These are phyloP conservation scores for Digitaria exilis DNA, from an alignment of 202 grass and related monocot genomes.

Conservation along the genomic window DNA sequence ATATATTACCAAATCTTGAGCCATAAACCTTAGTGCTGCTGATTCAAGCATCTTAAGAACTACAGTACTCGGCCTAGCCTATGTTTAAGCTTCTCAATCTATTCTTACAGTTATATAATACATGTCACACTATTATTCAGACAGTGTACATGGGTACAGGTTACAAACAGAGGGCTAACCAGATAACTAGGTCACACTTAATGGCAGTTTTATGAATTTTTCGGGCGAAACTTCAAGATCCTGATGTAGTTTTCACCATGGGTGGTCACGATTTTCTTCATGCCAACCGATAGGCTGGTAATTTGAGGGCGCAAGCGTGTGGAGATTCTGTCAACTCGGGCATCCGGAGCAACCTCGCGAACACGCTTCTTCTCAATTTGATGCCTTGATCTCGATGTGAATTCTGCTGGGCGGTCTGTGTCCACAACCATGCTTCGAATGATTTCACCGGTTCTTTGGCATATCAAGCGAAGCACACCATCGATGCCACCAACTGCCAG, in stretches of 20 bases:
- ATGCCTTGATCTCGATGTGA: slow-evolving; percentile 2
- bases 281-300: slow-evolving; percentile 63
- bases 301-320: slow-evolving; percentile 64
- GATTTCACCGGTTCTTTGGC: slow-evolving; percentile 67
- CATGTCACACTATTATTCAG: background rate
- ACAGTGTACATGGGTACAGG: background rate
- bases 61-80: background rate
- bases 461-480: slow-evolving; percentile 76
- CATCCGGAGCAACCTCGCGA: slow-evolving; percentile 43
- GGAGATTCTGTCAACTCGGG: slow-evolving; percentile 54
- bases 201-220: background rate
- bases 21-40: background rate
- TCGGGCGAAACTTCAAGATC: slow-evolving; percentile 63
- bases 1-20: background rate
- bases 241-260: slow-evolving; percentile 81
- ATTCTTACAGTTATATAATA: slow-evolving; percentile 20
- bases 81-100: background rate
- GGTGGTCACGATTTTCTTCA: slow-evolving; percentile 92
- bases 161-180: background rate
- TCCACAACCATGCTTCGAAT: slow-evolving; percentile 53
- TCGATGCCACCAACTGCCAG: slow-evolving; percentile 79
- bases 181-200: background rate
- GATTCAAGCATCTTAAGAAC: background rate
- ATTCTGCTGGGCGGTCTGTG: slow-evolving; percentile 4
- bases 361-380: slow-evolving; percentile 61